These are phyloP conservation scores for Trichomonascaceae sp. DNA, from an alignment of 1,139 yeast species.

Conservation along the genomic window DNA sequence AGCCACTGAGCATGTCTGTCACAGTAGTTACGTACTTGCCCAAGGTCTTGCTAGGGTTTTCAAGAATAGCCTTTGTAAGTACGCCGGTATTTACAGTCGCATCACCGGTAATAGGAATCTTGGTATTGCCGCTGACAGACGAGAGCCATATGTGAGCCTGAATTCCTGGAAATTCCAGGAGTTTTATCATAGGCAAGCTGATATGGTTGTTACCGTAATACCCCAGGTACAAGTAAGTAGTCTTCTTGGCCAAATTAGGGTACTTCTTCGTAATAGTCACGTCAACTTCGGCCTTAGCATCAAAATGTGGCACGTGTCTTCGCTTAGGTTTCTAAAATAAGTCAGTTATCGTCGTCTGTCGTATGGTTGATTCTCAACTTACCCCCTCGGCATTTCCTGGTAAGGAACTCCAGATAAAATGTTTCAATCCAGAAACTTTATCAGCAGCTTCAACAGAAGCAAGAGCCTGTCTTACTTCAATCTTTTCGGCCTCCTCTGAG, in stretches of 20 bases:
- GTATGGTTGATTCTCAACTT: not conserved
- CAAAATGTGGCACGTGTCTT: not conserved
- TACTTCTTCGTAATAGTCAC: not conserved
- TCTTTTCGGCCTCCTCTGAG: not conserved
- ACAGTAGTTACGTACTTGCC: not conserved
- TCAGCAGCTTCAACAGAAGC: not conserved
- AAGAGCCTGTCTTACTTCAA: not conserved
- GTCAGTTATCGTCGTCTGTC: not conserved
- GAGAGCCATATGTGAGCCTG: not conserved
- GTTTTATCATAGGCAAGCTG: not conserved
- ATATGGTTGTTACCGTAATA: not conserved
- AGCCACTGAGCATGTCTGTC: not conserved
- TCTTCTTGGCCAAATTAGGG: not conserved
- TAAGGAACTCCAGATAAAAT: not conserved
- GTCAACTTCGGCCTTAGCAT: not conserved
- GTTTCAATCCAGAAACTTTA: not conserved
- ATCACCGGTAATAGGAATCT: not conserved
- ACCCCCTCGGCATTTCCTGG: not conserved
- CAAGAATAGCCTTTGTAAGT: not conserved
- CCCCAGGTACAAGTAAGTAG: not conserved
- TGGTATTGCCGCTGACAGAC: not conserved
- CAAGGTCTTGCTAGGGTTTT: not conserved
- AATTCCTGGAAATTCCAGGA: not conserved
- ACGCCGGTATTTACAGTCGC: not conserved
- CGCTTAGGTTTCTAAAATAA: not conserved